Evolutionary conservation across 495 filamentous ascomycete genomes (phyloP), one percentile per base, ranked within the genome.

Genomic region (Hypoxylon trugodes): DNA sequence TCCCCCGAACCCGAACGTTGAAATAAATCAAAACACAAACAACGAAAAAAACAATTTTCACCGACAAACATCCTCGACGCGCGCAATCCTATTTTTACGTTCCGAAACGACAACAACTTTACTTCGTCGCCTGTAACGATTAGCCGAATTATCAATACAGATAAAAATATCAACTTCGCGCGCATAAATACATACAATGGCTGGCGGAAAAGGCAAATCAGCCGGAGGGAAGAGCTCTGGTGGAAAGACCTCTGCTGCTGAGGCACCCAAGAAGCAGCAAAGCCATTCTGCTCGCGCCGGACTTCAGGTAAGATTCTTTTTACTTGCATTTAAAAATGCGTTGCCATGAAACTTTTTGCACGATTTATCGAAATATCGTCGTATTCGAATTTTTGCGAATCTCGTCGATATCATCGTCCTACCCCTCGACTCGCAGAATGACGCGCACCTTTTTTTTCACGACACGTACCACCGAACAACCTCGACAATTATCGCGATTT

Each of bases 241-340:
- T 63, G 89, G 89, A 55, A 91, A 98, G 88, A 95, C 90, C 7
- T 67, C 64, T 54, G 90, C 91, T 71, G 90, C 87, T 46, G 86
- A 87, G 46, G 79, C 82, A 75, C 76, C 85, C 76, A 97, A 97
- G 83, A 90, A 91, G 70, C 93, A 98, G 78, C 94, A 97, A 81
- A 97, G 93, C 71, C 95, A 98, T 82, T 97, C 94, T 69, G 92
- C 92, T 70, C 96, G 97, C 79, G 95, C 95, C 77, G 95, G 95
- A 77, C 85, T 98, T 72, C 95, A 98, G 90, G 95, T 98, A 82
- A 85, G 95, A 86, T 71, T 57, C 58, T 61, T 69, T 12, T 30
- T 55, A 22, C 63, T 65, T 48, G n/a, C 61, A 64, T 50, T 9
- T 56, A 16, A 21, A 61, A 47, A 64, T 72, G 59, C 61, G 63